Evolutionary conservation across 202 grass and related monocot genomes (phyloP).

Genomic region (Carex arenaria): DNA sequence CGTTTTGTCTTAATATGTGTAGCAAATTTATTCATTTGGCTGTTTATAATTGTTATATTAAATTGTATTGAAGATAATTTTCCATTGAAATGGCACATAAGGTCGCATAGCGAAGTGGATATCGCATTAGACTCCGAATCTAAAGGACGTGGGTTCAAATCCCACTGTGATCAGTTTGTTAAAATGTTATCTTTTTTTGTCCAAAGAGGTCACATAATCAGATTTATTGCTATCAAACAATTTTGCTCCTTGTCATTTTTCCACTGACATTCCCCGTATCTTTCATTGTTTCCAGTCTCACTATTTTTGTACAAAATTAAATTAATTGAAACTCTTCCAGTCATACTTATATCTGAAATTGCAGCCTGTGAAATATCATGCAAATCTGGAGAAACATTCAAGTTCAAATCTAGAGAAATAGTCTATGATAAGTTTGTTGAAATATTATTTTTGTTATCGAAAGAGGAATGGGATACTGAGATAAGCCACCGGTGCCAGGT

Average conservation of each 20-base stretch:
- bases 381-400: not conserved
- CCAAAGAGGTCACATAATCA: conserved; percentile 1
- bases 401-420: conserved; percentile 55
- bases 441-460: not conserved
- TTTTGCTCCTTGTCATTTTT: conserved; percentile 3
- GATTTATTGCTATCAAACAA: conserved; percentile 18
- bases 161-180: conserved; percentile 75
- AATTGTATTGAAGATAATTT: not conserved
- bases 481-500: not conserved
- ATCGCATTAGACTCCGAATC: conserved; percentile 99
- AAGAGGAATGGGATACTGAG: not conserved
- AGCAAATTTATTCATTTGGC: not conserved
- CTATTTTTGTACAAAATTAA: not conserved
- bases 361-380: not conserved
- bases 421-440: conserved; percentile 48
- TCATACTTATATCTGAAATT: not conserved
- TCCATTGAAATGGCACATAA: conserved; percentile 1
- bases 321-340: not conserved
- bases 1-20: not conserved
- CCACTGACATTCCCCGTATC: not conserved
- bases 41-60: not conserved
- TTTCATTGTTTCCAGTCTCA: not conserved
- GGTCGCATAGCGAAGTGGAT: conserved; percentile 98
- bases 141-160: conserved; percentile 98
- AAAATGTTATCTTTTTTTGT: not conserved